Evolutionary conservation across 768 basidiomycete species (phyloP), one percentile per base, ranked within the genome.

Genomic region (Boletus pseudopeckii): DNA sequence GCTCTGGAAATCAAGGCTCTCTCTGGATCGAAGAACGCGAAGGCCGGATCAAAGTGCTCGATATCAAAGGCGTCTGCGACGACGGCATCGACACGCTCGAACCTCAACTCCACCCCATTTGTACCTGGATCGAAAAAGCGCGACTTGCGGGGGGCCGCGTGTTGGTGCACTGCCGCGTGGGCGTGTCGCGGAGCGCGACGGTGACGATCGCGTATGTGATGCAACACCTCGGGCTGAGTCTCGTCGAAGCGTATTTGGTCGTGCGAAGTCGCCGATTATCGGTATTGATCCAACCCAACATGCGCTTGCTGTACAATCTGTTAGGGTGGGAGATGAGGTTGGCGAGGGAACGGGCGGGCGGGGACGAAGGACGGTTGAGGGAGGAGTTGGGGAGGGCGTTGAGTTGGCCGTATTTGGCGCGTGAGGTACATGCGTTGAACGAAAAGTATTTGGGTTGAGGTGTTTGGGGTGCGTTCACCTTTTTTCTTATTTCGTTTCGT

Each of bases 121-220:
- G 92, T 65, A 87, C 86, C 43, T 98, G 94, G 91, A 98, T 98
- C 61, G 92, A 96, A 63, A 78, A 81, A 47, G 96, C 93, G 40
- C 75, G 92, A 38, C 70, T 74, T 33, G 80, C 85, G 46, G 94
- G 95, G 7, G 96, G 96, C 3, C 89, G 90, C 65, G 87, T 96
- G 33, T 78, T 98, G 48, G 93, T 98, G 8, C 96, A 98, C 71
- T 98, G 96, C 71, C 81, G 94, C n/a, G 96, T 98, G n/a, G 96
- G 96, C n/a, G 96, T 98, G 40, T 91, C 88, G 41, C 76, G 96
- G 55, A 92, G 89, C 64, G 95, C 96, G 28, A 96, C 92, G 32
- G 93, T 98, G 55, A 90, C 90, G 57, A 98, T 98, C 64, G 95
- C 95, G 17, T 98, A 98, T 71, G 89, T 97, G 65, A 98, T 98